These are phyloP conservation scores for Penicillium bialowiezense DNA, from an alignment of 495 filamentous ascomycete species.

Conservation along the genomic window DNA sequence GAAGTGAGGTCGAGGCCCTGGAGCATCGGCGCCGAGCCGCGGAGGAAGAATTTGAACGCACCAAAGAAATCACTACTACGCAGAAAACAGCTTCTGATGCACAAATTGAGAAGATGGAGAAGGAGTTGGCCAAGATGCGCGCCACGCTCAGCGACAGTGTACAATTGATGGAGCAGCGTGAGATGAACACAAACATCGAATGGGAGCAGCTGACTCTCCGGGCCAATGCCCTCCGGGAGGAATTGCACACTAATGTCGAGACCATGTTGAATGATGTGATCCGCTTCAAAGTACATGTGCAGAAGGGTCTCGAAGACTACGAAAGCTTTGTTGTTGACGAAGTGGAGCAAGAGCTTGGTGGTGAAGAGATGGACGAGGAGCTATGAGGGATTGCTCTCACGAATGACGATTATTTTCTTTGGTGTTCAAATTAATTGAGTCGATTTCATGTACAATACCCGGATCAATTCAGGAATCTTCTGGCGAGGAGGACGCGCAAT, in stretches of 20 bases:
- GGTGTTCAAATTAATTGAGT: conserved; percentile 3
- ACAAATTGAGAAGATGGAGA: conserved; percentile 98
- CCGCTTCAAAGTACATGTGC: conserved; percentile 96
- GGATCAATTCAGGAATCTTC: not conserved
- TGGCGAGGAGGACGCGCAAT: conserved; percentile 7
- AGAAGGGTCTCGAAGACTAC: conserved; percentile 87
- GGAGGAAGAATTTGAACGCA: conserved; percentile 90
- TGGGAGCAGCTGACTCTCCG: conserved; percentile 87
- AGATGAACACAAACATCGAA: conserved; percentile 97
- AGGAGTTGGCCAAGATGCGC: conserved; percentile 91
- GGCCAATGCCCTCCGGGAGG: conserved; percentile 82
- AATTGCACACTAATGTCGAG: conserved; percentile 93
- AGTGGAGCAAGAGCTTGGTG: conserved; percentile 76
- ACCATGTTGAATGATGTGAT: conserved; percentile 95
- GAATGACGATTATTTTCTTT: conserved; percentile 6
- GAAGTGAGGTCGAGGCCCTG: conserved; percentile 86
- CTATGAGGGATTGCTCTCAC: conserved; percentile 18
- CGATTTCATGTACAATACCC: conserved; percentile 12
- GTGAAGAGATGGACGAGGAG: conserved; percentile 35
- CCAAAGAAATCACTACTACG: conserved; percentile 81
- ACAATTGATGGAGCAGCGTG: conserved; percentile 88
- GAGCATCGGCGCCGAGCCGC: conserved; percentile 79
- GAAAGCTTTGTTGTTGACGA: conserved; percentile 90
- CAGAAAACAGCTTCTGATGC: conserved; percentile 85
- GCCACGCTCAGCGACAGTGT: conserved; percentile 80